These are phyloP conservation scores for Myriosclerotinia duriaeana DNA, from an alignment of 2,329 filamentous ascomycete genomes.

Conservation along the genomic window DNA sequence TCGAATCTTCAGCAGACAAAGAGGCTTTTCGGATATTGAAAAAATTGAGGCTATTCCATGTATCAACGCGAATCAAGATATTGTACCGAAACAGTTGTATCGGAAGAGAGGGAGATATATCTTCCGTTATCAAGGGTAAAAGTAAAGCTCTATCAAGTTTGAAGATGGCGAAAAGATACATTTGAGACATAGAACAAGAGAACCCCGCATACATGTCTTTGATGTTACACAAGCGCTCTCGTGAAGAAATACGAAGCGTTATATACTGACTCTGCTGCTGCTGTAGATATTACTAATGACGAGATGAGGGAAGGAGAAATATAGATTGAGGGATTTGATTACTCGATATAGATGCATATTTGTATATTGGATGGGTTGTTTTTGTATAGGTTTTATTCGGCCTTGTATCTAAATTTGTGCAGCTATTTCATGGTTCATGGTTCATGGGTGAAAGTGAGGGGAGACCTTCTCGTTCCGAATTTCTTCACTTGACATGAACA, in stretches of 20 bases:
- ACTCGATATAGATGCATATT: not conserved
- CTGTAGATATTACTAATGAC: not conserved
- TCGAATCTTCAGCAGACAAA: not conserved
- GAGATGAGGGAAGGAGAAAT: not conserved
- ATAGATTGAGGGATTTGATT: not conserved
- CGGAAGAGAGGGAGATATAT: not conserved
- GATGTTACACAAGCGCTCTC: not conserved
- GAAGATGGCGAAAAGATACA: not conserved
- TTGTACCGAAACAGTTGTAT: not conserved
- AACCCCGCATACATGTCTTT: not conserved
- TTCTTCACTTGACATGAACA: not conserved
- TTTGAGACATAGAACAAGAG: not conserved
- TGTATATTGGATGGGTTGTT: not conserved
- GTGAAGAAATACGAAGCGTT: not conserved
- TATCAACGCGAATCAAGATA: not conserved
- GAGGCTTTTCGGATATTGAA: not conserved
- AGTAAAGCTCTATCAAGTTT: not conserved
- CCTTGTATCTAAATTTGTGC: not conserved
- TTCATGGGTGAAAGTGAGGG: slow-evolving; percentile 16
- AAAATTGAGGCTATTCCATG: not conserved
- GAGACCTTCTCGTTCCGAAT: not conserved
- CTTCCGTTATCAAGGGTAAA: not conserved
- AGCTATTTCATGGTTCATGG: slow-evolving; percentile 8
- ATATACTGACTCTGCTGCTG: not conserved
- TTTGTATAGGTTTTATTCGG: not conserved